phyloP scores from a whole-genome alignment of 768 basidiomycete genomes.

The Cantharellus cinnabarinus region DNA sequence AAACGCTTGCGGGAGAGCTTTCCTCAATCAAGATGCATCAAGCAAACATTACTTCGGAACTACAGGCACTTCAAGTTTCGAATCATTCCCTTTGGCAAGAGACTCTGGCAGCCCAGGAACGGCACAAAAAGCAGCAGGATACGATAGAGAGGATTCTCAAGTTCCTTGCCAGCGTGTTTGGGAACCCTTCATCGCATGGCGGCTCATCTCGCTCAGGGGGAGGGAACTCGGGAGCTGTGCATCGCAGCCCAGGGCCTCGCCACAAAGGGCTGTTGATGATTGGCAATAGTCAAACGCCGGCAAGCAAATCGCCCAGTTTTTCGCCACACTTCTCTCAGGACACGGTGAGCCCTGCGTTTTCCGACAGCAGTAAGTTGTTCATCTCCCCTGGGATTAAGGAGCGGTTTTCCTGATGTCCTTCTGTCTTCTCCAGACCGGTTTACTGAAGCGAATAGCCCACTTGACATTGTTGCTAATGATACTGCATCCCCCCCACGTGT shows the following conservation, averaged over 20 bases:
- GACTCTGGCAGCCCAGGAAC: slow-evolving; percentile 50
- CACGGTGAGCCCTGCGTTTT: background rate
- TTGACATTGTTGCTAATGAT: background rate
- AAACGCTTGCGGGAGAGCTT: slow-evolving; percentile 62
- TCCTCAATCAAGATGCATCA: slow-evolving; percentile 81
- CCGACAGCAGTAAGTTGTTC: background rate
- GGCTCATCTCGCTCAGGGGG: background rate
- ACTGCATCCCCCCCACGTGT: background rate
- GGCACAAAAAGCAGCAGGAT: slow-evolving; percentile 84
- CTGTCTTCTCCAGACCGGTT: background rate
- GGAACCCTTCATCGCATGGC: slow-evolving; percentile 11
- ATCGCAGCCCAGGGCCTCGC: background rate
- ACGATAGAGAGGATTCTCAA: slow-evolving; percentile 90
- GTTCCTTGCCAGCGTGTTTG: slow-evolving; percentile 84
- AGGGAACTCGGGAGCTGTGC: background rate
- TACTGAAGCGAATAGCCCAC: background rate
- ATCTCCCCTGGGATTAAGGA: too few relatives aligned
- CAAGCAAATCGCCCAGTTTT: background rate
- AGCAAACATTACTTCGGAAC: slow-evolving; percentile 70
- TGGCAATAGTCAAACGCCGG: background rate
- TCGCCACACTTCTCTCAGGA: background rate
- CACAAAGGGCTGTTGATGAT: background rate
- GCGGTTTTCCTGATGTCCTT: too few relatives aligned
- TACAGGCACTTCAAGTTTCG: slow-evolving; percentile 69
- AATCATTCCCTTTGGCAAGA: slow-evolving; percentile 92